These are phyloP conservation scores for Puccinia horiana DNA, from an alignment of 1,284 basidiomycete genomes.

Conservation along the genomic window DNA sequence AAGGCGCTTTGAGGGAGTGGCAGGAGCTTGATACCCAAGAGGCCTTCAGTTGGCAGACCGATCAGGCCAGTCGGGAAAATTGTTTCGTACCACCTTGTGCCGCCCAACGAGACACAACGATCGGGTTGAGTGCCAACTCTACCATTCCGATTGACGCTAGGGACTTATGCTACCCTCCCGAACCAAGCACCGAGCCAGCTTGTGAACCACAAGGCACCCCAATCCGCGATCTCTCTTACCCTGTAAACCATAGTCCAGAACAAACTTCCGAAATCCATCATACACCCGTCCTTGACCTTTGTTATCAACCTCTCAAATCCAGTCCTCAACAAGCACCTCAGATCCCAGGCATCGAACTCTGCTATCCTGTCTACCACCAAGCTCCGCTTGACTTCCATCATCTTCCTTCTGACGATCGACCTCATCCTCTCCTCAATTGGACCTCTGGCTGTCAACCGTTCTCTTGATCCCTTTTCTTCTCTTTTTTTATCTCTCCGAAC, in stretches of 20 bases:
- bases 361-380: background rate
- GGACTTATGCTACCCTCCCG: background rate
- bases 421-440: background rate
- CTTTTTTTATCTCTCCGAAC: too few relatives aligned
- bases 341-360: background rate
- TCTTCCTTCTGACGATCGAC: too few relatives aligned
- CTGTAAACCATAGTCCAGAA: background rate
- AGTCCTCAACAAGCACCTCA: background rate
- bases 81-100: background rate
- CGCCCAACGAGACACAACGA: background rate
- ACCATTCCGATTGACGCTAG: background rate
- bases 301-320: background rate
- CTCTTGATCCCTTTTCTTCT: background rate
- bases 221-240: background rate
- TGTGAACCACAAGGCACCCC: background rate
- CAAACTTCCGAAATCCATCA: background rate
- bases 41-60: background rate
- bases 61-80: background rate
- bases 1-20: constrained; percentile 18
- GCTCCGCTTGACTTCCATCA: too few relatives aligned
- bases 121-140: background rate
- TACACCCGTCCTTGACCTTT: background rate
- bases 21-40: constrained; percentile 3
- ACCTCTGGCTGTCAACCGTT: background rate
- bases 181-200: background rate